phyloP scores from a whole-genome alignment of 805 yeast species.

The Zygotorulaspora danielsina region DNA sequence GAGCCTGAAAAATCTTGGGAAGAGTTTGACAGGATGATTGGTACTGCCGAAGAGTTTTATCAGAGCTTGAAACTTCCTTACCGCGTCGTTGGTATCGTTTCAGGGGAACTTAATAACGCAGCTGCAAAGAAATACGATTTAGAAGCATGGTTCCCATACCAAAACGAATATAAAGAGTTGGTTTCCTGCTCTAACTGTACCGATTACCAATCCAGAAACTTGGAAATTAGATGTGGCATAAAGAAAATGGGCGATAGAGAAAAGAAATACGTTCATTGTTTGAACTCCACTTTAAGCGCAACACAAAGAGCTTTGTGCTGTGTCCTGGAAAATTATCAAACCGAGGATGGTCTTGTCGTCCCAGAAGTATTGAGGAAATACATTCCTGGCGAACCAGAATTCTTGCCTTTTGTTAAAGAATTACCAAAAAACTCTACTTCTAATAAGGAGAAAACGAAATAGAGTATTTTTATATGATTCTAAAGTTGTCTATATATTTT shows the following conservation, averaged over 20 bases:
- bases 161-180: conserved; percentile 95
- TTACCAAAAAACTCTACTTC: conserved; percentile 93
- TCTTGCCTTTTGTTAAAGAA: conserved; percentile 84
- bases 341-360: conserved; percentile 86
- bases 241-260: conserved; percentile 92
- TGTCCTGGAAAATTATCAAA: conserved; percentile 95
- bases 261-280: conserved; percentile 97
- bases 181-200: conserved; percentile 99
- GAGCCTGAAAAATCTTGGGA: conserved; percentile 99
- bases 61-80: conserved; percentile 88
- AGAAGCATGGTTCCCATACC: conserved; percentile 99
- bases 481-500: background rate
- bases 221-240: conserved; percentile 98
- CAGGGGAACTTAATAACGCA: conserved; percentile 97
- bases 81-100: conserved; percentile 95
- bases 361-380: conserved; percentile 95
- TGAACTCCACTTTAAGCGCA: conserved; percentile 95
- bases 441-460: conserved; percentile 49
- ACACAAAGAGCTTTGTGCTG: conserved; percentile 98
- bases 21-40: conserved; percentile 95
- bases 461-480: conserved; percentile 1
- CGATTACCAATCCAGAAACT: conserved; percentile 96
- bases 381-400: conserved; percentile 98
- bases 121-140: conserved; percentile 98
- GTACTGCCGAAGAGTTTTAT: conserved; percentile 86